Percentiles rank a stretch among this genome's conserved stretches.
Conservation (phyloP, 2,329 filamentous ascomycete genomes). For the Leptosphaerulina australis region DNA sequence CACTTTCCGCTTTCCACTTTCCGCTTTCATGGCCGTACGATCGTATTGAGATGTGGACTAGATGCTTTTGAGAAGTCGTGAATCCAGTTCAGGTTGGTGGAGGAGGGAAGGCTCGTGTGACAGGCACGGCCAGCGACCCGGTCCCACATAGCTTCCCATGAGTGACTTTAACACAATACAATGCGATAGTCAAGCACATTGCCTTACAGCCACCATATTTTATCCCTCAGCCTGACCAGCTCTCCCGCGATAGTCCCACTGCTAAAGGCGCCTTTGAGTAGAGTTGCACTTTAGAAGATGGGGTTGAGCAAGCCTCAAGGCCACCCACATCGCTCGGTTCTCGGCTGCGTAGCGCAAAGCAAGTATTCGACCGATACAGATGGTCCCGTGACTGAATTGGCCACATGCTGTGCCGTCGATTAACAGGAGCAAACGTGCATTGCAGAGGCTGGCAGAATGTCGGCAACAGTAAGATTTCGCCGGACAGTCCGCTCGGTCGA, state of each 20-base stretch:
- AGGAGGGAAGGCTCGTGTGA: no score
- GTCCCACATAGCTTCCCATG: no score
- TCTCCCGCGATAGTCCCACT: no score
- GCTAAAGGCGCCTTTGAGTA: no score
- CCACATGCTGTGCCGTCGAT: constrained; percentile 1
- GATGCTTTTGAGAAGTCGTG: no score
- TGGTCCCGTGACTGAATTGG: constrained; percentile 1
- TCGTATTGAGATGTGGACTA: not conserved
- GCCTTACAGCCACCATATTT: no score
- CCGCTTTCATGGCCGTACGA: no score
- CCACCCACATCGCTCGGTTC: constrained; percentile 1
- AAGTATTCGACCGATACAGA: not conserved
- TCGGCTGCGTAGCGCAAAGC: constrained; percentile 1
- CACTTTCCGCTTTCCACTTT: not conserved
- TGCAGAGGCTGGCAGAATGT: not conserved
- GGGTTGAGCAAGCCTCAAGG: not conserved
- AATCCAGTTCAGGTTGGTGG: no score
- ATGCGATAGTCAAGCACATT: no score
- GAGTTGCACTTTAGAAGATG: not conserved
- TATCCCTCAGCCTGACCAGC: no score
- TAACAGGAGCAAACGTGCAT: not conserved
- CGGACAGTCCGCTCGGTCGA: constrained; percentile 3
- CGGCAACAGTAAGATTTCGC: not conserved
- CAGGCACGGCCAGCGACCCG: no score
- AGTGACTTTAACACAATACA: no score